These are phyloP conservation scores for Tricholoma matsutake DNA, from an alignment of 768 basidiomycete species.

Conservation along the genomic window DNA sequence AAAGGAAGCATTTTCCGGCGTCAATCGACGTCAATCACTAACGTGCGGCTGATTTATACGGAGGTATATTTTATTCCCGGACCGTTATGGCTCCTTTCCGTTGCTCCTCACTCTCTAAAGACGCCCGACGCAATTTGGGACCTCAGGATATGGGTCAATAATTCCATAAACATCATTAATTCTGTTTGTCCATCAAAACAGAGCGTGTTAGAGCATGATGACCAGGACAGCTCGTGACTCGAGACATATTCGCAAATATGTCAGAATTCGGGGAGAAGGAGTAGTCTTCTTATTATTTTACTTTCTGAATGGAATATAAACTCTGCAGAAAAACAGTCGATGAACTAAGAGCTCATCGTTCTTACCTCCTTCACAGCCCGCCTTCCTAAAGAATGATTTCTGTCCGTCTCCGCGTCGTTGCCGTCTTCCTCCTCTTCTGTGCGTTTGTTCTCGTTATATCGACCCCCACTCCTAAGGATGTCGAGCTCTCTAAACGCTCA, in stretches of 20 bases:
- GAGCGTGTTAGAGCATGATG: neutral
- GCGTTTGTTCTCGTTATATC: neutral
- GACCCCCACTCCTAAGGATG: conserved; percentile 1
- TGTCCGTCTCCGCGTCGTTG: neutral
- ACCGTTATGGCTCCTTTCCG: neutral
- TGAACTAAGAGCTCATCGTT: neutral
- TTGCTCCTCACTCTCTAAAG: neutral
- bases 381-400: neutral
- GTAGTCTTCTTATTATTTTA: neutral
- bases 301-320: neutral
- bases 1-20: neutral
- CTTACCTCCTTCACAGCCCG: conserved; percentile 31
- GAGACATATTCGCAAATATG: neutral
- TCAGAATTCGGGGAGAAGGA: neutral
- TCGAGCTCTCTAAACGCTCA: neutral
- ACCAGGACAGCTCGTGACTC: neutral
- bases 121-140: neutral
- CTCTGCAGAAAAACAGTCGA: neutral
- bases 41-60: neutral
- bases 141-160: neutral
- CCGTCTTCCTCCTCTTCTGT: neutral
- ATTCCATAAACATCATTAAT: neutral
- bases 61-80: neutral
- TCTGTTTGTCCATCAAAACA: neutral
- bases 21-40: too few species aligned